Conservation (phyloP, 2,329 filamentous ascomycete genomes). For the Lasiodiplodia sp. region DNA sequence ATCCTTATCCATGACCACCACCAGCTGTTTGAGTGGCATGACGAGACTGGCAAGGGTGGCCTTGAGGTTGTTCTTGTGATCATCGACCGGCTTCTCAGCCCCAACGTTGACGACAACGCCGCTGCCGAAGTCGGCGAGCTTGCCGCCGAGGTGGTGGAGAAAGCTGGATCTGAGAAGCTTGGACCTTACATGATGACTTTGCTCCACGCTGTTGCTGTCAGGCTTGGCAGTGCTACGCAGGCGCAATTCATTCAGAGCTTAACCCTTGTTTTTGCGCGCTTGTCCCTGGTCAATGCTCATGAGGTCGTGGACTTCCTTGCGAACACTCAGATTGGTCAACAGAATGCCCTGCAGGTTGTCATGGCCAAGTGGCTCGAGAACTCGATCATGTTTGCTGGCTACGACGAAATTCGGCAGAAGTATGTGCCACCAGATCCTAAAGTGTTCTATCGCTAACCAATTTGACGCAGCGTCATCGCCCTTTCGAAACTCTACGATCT, state of each 20-base stretch:
- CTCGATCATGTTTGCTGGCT: constrained; percentile 95
- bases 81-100: constrained; percentile 86
- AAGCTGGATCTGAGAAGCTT: constrained; percentile 87
- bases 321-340: constrained; percentile 78
- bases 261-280: constrained; percentile 90
- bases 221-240: constrained; percentile 81
- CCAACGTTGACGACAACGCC: constrained; percentile 86
- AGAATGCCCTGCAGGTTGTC: constrained; percentile 87
- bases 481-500: constrained; percentile 90
- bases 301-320: constrained; percentile 94
- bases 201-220: constrained; percentile 84
- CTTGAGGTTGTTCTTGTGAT: constrained; percentile 90
- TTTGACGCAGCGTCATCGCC: constrained; percentile 75
- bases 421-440: constrained; percentile 54
- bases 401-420: constrained; percentile 97
- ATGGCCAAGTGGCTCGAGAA: constrained; percentile 97
- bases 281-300: constrained; percentile 82
- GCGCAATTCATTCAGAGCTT: constrained; percentile 94
- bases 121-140: constrained; percentile 96
- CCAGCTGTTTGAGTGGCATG: constrained; percentile 87
- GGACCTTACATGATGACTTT: constrained; percentile 90
- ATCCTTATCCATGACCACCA: constrained; percentile 89
- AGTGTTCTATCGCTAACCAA: constrained; percentile 33
- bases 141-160: constrained; percentile 93
- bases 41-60: constrained; percentile 78